Percentiles rank a stretch among this genome's conserved stretches.
phyloP scores from a whole-genome alignment of 2,329 filamentous ascomycete species.

The Botrytis fabae region DNA sequence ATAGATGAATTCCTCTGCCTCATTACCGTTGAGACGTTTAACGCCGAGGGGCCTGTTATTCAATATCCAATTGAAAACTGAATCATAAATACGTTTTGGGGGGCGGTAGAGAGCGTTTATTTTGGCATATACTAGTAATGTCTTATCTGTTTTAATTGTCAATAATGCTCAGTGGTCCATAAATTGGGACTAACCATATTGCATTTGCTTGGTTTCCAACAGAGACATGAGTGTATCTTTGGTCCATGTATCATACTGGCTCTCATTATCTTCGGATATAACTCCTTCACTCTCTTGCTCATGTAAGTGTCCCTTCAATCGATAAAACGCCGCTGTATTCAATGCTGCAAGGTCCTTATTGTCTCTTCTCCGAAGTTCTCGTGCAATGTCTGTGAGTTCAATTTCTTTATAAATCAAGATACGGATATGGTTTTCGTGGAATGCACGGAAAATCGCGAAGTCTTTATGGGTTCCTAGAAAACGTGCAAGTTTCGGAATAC shows the following conservation, averaged over 20 bases:
- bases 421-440: background rate
- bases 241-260: background rate
- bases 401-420: background rate
- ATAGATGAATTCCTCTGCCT: background rate
- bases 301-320: background rate
- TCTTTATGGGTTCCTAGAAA: background rate
- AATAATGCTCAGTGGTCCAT: background rate
- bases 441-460: background rate
- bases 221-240: background rate
- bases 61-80: background rate
- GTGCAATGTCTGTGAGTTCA: background rate
- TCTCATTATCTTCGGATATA: background rate
- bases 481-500: background rate
- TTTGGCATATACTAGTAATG: background rate
- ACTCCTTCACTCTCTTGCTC: background rate
- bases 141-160: background rate
- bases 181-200: background rate
- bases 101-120: background rate
- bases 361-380: background rate
- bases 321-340: background rate
- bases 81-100: background rate
- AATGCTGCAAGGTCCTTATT: background rate
- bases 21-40: background rate
- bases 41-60: background rate
- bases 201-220: background rate